Base-by-base conservation (phyloP, 2,329 filamentous ascomycete species). In the Colletotrichum cordylinicola region DNA sequence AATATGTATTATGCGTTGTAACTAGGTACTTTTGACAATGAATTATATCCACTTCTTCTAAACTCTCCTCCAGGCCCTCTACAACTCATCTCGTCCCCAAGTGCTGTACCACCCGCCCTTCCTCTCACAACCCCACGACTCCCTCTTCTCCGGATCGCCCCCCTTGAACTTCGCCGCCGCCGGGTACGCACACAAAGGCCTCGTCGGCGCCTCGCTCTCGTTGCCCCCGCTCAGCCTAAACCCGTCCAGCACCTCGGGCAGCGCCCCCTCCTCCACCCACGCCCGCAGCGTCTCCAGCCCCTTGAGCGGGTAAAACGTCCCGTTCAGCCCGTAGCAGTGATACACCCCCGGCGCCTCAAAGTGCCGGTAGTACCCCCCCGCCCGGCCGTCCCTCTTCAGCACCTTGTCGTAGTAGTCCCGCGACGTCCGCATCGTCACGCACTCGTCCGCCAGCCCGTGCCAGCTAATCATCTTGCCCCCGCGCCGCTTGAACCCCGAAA, bases 321-420 rank as follows among this genome's bases (percentile, higher is more conserved):
- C 73, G 27, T 72, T 65, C 13, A 69, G 31, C 37, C 77, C 73
- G 39, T 73, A 76, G 72, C 90, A 91, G 80, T 91, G 90, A 18
- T 82, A 83, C 82, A 90, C 86, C 1, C 89, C 90, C 2, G 89
- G 88, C 7, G 90, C 85, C 9, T 84, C 81, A 79, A 90, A 91
- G 78, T 89, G 84, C 3, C 84, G 80, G 81, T 90, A 91, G 80
- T 89, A 89, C 31, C 88, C 86, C 24, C 27, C n/a, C 6, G 71
- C 75, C 6, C 27, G 56, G 9, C 13, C n/a, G 33, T 78, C 77
- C 31, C 18, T 27, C 62, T 29, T 68, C 15, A 78, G 21, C 48
- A 78, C 75, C 31, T 60, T 52, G 56, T 78, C 77, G 64, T 78
- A 78, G 77, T 85, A 87, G 55, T 82, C 72, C n/a, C 82, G 77